Base-by-base conservation (phyloP, 495 filamentous ascomycete species). In the Penicillium simplicissimum region DNA sequence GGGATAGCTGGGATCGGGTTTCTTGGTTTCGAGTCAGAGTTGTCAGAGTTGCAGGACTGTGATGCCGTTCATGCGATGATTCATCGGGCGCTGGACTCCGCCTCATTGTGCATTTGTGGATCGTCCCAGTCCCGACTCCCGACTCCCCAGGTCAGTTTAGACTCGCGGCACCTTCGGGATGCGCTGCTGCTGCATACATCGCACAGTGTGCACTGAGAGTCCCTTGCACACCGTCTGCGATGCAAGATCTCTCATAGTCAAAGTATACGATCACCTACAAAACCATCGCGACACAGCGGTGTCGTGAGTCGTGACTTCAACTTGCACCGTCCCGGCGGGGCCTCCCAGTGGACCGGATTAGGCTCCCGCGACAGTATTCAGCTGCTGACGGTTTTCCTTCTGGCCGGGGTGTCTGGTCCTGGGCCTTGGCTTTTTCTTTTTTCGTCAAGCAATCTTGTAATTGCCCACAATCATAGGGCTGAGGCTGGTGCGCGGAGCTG, bases 361-460 rank as follows among this genome's bases (percentile, higher is more conserved):
- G 68, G 68, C 68, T 60, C 54, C 68, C 61, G 43, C 42, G 28
- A 7, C 2, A 3, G 28, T 34, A 54, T 71, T 71, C 63, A 71
- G 68, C 66, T 68, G 66, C 62, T 69, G 68, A 69, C 66, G 66
- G 55, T 59, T 52, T 25, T 58, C 36, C 53, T 7, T 31, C 28
- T n/a, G 38, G 48, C 57, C 21, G 15, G 28, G 15, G 48, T 38
- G 33, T 25, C 34, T 25, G 28, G 28, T 31, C 28, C 28, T 31
- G 6, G 28, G 28, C 28, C 31, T 49, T 28, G 37, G 14, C 14
- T 37, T 8, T 15, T 17, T 37, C 3, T 15, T 17, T 23, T 9
- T 49, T 17, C 21, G 51, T n/a, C 35, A 45, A 19, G 42, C 48
- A 56, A 55, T 19, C 33, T 49, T 57, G 54, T 55, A 25, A 25